Evolutionary conservation across 2,329 filamentous ascomycete genomes (phyloP).

Genomic region (Neurospora sp.): DNA sequence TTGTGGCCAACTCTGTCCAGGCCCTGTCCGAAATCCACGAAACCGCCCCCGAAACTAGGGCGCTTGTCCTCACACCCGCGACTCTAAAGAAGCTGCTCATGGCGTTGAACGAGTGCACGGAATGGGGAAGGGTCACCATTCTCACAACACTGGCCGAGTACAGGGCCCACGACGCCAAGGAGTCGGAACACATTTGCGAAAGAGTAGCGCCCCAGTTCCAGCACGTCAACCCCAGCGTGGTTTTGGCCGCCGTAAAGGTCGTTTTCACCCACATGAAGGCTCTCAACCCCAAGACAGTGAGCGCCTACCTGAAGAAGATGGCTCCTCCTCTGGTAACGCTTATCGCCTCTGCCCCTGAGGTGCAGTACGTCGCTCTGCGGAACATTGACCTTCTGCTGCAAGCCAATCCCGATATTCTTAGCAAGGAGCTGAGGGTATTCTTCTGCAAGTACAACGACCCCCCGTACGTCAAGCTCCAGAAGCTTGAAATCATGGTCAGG

Average conservation of each 20-base stretch:
- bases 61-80: constrained; percentile 69
- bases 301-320: constrained; percentile 96
- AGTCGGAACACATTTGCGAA: constrained; percentile 97
- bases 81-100: constrained; percentile 92
- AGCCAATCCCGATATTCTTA: constrained; percentile 91
- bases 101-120: constrained; percentile 94
- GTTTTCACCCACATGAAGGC: constrained; percentile 94
- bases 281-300: constrained; percentile 65
- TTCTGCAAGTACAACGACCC: constrained; percentile 99
- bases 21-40: constrained; percentile 87
- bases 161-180: constrained; percentile 76
- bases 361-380: constrained; percentile 91
- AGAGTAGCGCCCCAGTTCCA: constrained; percentile 94
- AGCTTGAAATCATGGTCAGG: constrained; percentile 97
- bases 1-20: constrained; percentile 94
- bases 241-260: constrained; percentile 92
- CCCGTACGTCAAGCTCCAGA: constrained; percentile 93
- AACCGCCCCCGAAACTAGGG: constrained; percentile 80
- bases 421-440: constrained; percentile 95
- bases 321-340: constrained; percentile 91
- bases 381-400: constrained; percentile 96
- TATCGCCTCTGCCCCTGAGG: constrained; percentile 89
- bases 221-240: constrained; percentile 94
- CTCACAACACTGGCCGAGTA: constrained; percentile 85
- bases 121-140: constrained; percentile 95